phyloP scores from a whole-genome alignment of 1,284 basidiomycete genomes.

The Microbotryum violaceum region DNA sequence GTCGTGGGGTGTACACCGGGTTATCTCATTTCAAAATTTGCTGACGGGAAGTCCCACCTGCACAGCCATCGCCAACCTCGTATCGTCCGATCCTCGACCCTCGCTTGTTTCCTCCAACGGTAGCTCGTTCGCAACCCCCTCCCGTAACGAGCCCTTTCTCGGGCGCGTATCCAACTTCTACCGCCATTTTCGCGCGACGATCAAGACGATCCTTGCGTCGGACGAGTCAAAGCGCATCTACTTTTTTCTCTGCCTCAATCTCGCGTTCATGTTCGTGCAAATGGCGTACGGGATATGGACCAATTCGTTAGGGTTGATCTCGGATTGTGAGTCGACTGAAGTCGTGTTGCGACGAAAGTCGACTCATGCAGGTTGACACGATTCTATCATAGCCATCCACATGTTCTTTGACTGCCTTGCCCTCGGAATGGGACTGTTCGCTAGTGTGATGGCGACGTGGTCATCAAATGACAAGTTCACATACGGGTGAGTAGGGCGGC shows the following conservation, averaged over 20 bases:
- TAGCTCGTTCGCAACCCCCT: not conserved
- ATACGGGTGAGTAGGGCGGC: constrained; percentile 60
- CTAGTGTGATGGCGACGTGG: constrained; percentile 97
- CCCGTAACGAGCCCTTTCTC: constrained; percentile 14
- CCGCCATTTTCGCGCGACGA: constrained; percentile 35
- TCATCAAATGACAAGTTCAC: constrained; percentile 88
- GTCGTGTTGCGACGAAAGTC: not conserved
- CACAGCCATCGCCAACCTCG: constrained; percentile 32
- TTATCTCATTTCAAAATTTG: not conserved
- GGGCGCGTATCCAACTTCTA: constrained; percentile 25
- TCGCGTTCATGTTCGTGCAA: constrained; percentile 79
- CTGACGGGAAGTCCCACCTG: not conserved
- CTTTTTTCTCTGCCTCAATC: constrained; percentile 89
- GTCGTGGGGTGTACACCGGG: not conserved
- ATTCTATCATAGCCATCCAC: constrained; percentile 70
- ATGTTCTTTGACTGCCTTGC: constrained; percentile 99
- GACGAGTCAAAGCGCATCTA: constrained; percentile 91
- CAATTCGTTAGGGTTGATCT: constrained; percentile 91
- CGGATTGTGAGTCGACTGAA: constrained; percentile 62
- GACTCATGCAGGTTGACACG: not conserved
- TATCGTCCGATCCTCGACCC: constrained; percentile 31
- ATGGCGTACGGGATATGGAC: constrained; percentile 86
- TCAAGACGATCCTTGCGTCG: constrained; percentile 82
- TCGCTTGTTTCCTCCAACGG: constrained; percentile 13
- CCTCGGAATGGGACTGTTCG: constrained; percentile 89